These are phyloP conservation scores for Plectosphaerella cucumerina DNA, from an alignment of 2,329 filamentous ascomycete genomes.

Conservation along the genomic window DNA sequence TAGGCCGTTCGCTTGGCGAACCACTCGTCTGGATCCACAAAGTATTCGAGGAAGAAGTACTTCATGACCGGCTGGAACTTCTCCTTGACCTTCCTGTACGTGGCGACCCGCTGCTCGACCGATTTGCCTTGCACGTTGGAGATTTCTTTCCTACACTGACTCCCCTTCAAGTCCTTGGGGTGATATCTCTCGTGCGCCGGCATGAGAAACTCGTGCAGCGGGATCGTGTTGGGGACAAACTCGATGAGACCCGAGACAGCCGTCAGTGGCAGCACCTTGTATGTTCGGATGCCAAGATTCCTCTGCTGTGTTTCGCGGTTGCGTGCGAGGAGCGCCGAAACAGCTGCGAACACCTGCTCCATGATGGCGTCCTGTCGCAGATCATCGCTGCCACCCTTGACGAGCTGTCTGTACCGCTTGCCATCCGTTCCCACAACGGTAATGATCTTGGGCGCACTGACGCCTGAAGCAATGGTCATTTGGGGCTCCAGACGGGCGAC, in stretches of 20 bases:
- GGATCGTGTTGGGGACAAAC: slow-evolving; percentile 90
- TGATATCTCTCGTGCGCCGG: slow-evolving; percentile 85
- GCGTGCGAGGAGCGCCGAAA: slow-evolving; percentile 81
- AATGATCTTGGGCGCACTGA: slow-evolving; percentile 92
- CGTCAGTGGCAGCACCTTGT: slow-evolving; percentile 91
- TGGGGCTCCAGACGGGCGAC: slow-evolving; percentile 67
- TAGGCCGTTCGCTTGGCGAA: slow-evolving; percentile 86
- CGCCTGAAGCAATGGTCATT: slow-evolving; percentile 82
- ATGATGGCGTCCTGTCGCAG: slow-evolving; percentile 96
- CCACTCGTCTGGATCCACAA: slow-evolving; percentile 93
- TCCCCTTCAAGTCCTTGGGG: slow-evolving; percentile 75
- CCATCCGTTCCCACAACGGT: slow-evolving; percentile 78
- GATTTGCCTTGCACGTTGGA: slow-evolving; percentile 65
- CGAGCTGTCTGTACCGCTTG: slow-evolving; percentile 77
- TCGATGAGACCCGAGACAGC: slow-evolving; percentile 88
- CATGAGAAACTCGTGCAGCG: slow-evolving; percentile 87
- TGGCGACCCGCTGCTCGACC: slow-evolving; percentile 65
- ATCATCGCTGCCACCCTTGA: slow-evolving; percentile 95
- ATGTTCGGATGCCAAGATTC: slow-evolving; percentile 86
- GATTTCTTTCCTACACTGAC: slow-evolving; percentile 76
- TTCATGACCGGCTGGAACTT: slow-evolving; percentile 90
- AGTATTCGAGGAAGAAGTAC: slow-evolving; percentile 96
- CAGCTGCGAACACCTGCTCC: slow-evolving; percentile 98
- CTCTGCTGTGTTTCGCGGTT: slow-evolving; percentile 85
- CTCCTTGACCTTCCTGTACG: slow-evolving; percentile 74